Base-by-base conservation (phyloP, 2,329 filamentous ascomycete species). In the Thielaviopsis euricoi region DNA sequence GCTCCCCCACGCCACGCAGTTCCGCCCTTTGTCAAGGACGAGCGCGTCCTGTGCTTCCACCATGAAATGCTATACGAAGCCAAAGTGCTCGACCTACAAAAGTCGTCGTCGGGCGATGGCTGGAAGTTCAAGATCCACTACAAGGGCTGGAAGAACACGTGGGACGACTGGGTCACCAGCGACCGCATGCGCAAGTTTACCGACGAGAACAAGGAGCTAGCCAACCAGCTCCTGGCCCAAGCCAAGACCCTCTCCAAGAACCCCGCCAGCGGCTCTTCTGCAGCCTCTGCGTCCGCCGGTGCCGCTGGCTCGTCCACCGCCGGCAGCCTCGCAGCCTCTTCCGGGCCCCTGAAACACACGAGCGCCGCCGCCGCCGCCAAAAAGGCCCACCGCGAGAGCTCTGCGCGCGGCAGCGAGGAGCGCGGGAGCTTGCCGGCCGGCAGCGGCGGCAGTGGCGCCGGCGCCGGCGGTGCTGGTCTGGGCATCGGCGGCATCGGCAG, bases 61-160 rank as follows among this genome's bases (percentile, higher is more conserved):
- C 88, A 91, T 73, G 90, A 97, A 67, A 83, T 97, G 72, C 82
- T 98, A 55, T 98, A 98, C 68, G 93, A 98, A 71, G 93, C 93
- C 64, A 97, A 97, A 73, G 85, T 98, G 56, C 81, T 95, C 63
- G 90, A 96, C 63, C 77, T 87, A 33, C 82, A 69, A 76, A 78
- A 66, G 51, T 84, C 85, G 66, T 84, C 86, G 71, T 83, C 82
- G 69, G 85, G 73, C 21, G 52, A 51, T 33, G 52, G 52, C 61
- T 89, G 82, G 67, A 82, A 89, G 69, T 98, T 95, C 74, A 87
- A 87, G 67, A 87, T 98, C 58, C 93, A 98, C 72, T 98, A 98
- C 76, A 97, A 97, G 72, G 93, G 93, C 67, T 98, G 93, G 93
- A 98, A 98, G 77, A 90, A 91, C 70, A 96, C 89, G 78, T 98